These are phyloP conservation scores for Boletus reticulatus DNA, from an alignment of 768 basidiomycete genomes.

Conservation along the genomic window DNA sequence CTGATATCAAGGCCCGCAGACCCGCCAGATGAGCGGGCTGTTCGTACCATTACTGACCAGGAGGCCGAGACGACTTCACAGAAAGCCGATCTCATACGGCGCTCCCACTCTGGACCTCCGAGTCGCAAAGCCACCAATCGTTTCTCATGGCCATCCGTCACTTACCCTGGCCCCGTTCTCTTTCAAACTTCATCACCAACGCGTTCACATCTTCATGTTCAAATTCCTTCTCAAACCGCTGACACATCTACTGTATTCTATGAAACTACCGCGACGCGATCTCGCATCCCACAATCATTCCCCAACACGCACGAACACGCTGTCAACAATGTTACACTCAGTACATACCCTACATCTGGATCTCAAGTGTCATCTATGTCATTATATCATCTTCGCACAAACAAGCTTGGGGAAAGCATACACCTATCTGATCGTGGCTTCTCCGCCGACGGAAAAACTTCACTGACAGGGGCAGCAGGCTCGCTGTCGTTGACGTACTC, in stretches of 20 bases:
- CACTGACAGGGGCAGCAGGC: background rate
- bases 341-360: conserved; percentile 30
- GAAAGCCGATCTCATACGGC: conserved; percentile 40
- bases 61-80: conserved; percentile 24
- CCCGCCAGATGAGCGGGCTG: background rate
- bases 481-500: conserved; percentile 17
- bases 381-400: conserved; percentile 27
- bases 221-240: conserved; percentile 29
- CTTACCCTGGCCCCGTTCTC: conserved; percentile 47
- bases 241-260: conserved; percentile 66
- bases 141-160: conserved; percentile 39
- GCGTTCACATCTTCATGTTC: conserved; percentile 31
- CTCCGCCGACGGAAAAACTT: conserved; percentile 4
- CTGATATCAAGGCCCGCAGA: conserved; percentile 14
- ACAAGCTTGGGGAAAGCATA: conserved; percentile 9
- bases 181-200: conserved; percentile 41
- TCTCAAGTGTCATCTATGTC: conserved; percentile 35
- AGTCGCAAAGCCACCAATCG: conserved; percentile 35
- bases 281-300: conserved; percentile 22
- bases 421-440: conserved; percentile 17
- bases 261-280: conserved; percentile 48
- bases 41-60: conserved; percentile 1
- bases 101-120: conserved; percentile 44
- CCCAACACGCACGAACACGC: conserved; percentile 17
- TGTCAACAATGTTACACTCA: conserved; percentile 24